Evolutionary conservation across 2,329 filamentous ascomycete genomes (phyloP), one percentile per base, ranked within the genome.

Genomic region (Penicillium sp.): DNA sequence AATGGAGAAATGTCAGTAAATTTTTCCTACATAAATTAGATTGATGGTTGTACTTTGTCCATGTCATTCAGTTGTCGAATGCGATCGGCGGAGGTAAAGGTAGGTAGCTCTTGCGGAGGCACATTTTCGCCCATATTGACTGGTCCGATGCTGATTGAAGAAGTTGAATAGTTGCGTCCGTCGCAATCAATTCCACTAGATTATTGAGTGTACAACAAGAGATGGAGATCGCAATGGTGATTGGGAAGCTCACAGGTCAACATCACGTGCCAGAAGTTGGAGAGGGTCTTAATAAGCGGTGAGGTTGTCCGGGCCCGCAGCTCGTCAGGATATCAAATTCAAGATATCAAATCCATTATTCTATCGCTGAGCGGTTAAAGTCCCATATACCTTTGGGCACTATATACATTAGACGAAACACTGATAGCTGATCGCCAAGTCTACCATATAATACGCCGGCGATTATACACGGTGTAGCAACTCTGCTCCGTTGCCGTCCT

Each of bases 61-160:
- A 96, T 89, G 40, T 87, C 84, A 63, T 87, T 88, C 53, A 96
- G 83, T 67, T 95, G 90, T 55, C 87, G 80, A 61, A 96, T 91
- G 61, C 89, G 89, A 70, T 95, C 88, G 38, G 88, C 83, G 33
- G 88, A 82, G 10, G 85, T 88, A 62, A 92, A 88, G n/a, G 64
- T 67, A 40, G 69, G 61, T 22, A 25, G 25, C 50, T 71, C 63
- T 8, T 67, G 56, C 45, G 45, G 22, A 14, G 68, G 60, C 30
- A 62, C 49, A 33, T 53, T 38, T 30, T 66, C 63, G 7, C 59
- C 36, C 69, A 72, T 72, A 25, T 33, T 59, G 50, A 16, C 14
- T 47, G 26, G 12, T 22, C 30, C 40, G 1, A 9, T 16, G 25
- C 16, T 26, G 5, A 22, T 30, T 19, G 5, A 37, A 3, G 1